Evolutionary conservation across 164 flowering plant species (phyloP).

Genomic region (Aristolochia fimbriata): DNA sequence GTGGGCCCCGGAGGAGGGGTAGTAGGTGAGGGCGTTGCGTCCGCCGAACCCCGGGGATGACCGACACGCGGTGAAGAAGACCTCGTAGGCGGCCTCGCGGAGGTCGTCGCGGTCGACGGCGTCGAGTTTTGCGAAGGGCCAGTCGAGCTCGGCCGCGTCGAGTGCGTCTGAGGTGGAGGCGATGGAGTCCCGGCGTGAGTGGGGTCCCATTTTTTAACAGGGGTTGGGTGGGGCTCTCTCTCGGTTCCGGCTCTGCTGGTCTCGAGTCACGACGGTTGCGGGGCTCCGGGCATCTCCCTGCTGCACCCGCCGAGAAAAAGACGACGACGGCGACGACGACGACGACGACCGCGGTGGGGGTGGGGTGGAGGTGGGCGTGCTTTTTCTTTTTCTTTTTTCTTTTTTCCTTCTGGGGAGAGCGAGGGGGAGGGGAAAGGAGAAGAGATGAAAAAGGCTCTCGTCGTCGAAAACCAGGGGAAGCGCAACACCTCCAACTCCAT

Average conservation of each 20-base stretch:
- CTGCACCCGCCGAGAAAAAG: not conserved
- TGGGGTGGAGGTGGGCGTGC: too few relatives aligned
- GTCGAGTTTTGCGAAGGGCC: conserved; percentile 59
- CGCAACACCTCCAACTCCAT: not conserved
- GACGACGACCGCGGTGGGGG: conserved; percentile 15
- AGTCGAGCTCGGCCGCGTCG: conserved; percentile 22
- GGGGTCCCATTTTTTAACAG: conserved; percentile 28
- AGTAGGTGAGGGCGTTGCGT: conserved; percentile 34
- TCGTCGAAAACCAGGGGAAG: conserved; percentile 15
- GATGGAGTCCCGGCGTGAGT: conserved; percentile 23
- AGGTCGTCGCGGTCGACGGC: conserved; percentile 49
- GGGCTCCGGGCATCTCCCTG: not conserved
- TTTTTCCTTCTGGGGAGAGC: conserved; percentile 11
- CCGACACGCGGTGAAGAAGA: conserved; percentile 81
- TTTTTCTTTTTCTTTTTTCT: too few relatives aligned
- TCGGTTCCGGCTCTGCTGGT: too few relatives aligned
- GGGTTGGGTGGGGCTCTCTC: too few relatives aligned
- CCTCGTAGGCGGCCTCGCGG: conserved; percentile 75
- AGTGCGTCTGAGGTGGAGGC: conserved; percentile 5
- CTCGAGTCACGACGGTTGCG: not conserved
- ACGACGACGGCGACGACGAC: conserved; percentile 22
- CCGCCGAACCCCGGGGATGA: conserved; percentile 87
- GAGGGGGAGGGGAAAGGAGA: conserved; percentile 8
- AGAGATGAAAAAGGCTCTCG: not conserved
- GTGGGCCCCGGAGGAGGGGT: conserved; percentile 24